These are phyloP conservation scores for Hygrophoropsis aurantiaca DNA, from an alignment of 768 basidiomycete genomes.

Conservation along the genomic window DNA sequence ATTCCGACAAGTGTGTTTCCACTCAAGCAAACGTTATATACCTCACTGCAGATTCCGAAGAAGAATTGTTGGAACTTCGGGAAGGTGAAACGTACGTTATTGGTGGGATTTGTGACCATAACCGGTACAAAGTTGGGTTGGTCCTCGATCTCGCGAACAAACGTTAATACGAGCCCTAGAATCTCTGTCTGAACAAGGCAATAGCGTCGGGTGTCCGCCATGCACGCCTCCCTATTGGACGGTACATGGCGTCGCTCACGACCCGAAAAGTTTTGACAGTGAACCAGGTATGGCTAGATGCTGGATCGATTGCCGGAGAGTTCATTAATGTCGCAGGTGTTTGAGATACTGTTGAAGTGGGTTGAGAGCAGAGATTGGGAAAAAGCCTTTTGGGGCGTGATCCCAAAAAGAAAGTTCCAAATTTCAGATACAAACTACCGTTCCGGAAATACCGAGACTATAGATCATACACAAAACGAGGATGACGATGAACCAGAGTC, in stretches of 20 bases:
- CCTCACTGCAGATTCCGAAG: slow-evolving; percentile 89
- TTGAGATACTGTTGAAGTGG: slow-evolving; percentile 91
- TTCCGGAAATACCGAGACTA: too few species aligned
- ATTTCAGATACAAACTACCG: slow-evolving; percentile 7
- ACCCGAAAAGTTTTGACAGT: slow-evolving; percentile 97
- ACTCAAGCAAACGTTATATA: slow-evolving; percentile 70
- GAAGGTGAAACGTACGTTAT: slow-evolving; percentile 91
- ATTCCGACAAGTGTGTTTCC: slow-evolving; percentile 11
- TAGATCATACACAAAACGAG: too few species aligned
- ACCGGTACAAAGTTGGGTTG: slow-evolving; percentile 83
- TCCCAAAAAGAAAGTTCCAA: slow-evolving; percentile 89
- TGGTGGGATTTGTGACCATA: slow-evolving; percentile 93
- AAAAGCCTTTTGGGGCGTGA: slow-evolving; percentile 80
- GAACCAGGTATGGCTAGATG: slow-evolving; percentile 62
- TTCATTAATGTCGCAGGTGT: slow-evolving; percentile 43
- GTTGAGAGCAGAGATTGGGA: slow-evolving; percentile 86
- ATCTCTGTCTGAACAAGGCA: slow-evolving; percentile 88
- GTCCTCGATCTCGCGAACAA: background rate
- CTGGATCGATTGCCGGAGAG: too few species aligned
- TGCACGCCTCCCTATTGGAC: slow-evolving; percentile 93
- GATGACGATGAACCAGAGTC: too few species aligned
- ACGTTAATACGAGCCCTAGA: slow-evolving; percentile 43
- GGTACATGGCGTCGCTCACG: slow-evolving; percentile 76
- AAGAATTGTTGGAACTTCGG: slow-evolving; percentile 80
- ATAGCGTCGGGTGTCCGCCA: slow-evolving; percentile 69